phyloP scores from a whole-genome alignment of 192 early-diverging fungal genomes.

The Dimargaris cristalligena region DNA sequence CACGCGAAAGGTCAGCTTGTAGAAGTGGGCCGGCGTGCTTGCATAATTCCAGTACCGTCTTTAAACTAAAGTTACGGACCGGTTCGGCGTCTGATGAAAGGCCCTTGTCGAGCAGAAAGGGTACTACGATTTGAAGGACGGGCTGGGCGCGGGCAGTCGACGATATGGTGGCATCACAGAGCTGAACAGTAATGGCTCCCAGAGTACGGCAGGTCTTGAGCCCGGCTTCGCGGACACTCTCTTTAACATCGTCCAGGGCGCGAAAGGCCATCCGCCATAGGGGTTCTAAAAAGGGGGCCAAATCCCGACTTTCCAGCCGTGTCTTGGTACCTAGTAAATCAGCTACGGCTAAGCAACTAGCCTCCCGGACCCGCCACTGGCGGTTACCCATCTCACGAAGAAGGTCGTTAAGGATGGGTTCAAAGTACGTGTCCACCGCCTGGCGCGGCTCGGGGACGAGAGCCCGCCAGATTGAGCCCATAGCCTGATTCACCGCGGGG shows the following conservation, averaged over 20 bases:
- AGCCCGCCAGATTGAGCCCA: slow-evolving; percentile 80
- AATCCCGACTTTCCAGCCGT: slow-evolving; percentile 14
- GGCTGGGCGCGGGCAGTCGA: slow-evolving; percentile 40
- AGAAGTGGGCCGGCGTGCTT: slow-evolving; percentile 57
- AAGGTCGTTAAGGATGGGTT: slow-evolving; percentile 65
- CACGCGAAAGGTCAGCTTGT: slow-evolving; percentile 48
- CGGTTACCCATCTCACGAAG: slow-evolving; percentile 59
- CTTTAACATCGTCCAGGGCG: slow-evolving; percentile 86
- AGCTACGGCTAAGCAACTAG: slow-evolving; percentile 32
- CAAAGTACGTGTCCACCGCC: slow-evolving; percentile 56
- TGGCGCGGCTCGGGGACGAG: slow-evolving; percentile 52
- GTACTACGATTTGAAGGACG: slow-evolving; percentile 68
- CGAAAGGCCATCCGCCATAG: slow-evolving; percentile 87
- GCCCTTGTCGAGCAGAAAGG: slow-evolving; percentile 66
- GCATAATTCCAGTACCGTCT: slow-evolving; percentile 66
- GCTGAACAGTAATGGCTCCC: slow-evolving; percentile 64
- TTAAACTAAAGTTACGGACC: slow-evolving; percentile 65
- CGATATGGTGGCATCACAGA: slow-evolving; percentile 57
- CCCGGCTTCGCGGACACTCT: slow-evolving; percentile 68
- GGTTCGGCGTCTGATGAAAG: slow-evolving; percentile 68
- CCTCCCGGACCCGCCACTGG: slow-evolving; percentile 75
- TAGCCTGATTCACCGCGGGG: slow-evolving; percentile 63
- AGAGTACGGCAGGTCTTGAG: slow-evolving; percentile 64
- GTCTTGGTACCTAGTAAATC: slow-evolving; percentile 12
- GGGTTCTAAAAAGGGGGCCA: slow-evolving; percentile 46